Evolutionary conservation across 805 yeast species (phyloP).

Genomic region (Lipomyces sp.): DNA sequence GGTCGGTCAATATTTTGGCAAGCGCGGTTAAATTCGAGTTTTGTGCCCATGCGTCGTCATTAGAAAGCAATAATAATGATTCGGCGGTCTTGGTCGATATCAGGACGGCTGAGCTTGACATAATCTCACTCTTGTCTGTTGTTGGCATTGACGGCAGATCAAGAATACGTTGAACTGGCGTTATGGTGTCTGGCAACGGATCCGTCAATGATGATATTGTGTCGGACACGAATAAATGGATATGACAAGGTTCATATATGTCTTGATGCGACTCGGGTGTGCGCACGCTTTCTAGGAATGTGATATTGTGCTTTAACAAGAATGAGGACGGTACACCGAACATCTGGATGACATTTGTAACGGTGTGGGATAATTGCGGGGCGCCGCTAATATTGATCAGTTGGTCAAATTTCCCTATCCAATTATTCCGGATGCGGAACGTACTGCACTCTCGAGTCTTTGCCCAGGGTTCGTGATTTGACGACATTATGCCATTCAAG

Average conservation of each 20-base stretch:
- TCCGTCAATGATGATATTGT: conserved; percentile 18
- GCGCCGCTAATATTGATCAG: conserved; percentile 17
- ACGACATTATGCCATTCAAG: conserved; percentile 21
- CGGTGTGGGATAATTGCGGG: conserved; percentile 9
- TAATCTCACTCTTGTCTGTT: background rate
- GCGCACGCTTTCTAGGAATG: conserved; percentile 22
- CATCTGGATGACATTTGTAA: conserved; percentile 28
- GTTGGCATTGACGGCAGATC: conserved; percentile 14
- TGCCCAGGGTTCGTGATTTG: conserved; percentile 19
- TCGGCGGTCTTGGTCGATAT: conserved; percentile 22
- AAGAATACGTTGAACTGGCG: conserved; percentile 30
- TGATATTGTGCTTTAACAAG: conserved; percentile 21
- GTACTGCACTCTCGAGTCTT: conserved; percentile 27
- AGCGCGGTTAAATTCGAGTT: conserved; percentile 12
- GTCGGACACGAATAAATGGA: conserved; percentile 22
- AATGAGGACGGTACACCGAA: conserved; percentile 29
- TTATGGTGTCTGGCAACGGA: conserved; percentile 22
- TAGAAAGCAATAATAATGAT: background rate
- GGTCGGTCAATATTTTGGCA: conserved; percentile 17
- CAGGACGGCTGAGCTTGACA: conserved; percentile 16
- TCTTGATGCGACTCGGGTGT: conserved; percentile 22
- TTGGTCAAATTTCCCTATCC: background rate
- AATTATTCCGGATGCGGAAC: background rate
- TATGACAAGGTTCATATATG: conserved; percentile 32
- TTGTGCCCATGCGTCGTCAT: conserved; percentile 15